Evolutionary conservation across 1,284 basidiomycete genomes (phyloP).

Genomic region (Thecaphora thlaspeos): DNA sequence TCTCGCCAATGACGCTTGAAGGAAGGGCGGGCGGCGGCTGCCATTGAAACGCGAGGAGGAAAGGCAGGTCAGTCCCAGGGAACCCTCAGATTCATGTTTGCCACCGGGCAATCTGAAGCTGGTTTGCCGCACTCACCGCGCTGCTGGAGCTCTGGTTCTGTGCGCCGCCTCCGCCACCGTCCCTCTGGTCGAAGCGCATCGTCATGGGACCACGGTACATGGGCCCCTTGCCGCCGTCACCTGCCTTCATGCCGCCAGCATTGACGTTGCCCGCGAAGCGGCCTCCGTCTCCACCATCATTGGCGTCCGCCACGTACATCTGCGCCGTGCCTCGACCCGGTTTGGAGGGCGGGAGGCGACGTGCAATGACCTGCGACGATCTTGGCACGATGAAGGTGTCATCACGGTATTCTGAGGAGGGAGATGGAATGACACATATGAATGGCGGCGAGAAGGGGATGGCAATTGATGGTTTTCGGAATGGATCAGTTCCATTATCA

Average conservation of each 20-base stretch:
- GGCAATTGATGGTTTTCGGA: too few species aligned
- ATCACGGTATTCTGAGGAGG: slow-evolving; percentile 77
- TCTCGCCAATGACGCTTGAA: background rate
- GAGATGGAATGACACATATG: too few species aligned
- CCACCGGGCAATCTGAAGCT: too few species aligned
- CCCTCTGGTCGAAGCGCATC: slow-evolving; percentile 83
- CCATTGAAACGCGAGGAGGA: too few species aligned
- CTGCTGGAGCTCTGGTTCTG: slow-evolving; percentile 8
- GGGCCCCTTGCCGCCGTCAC: slow-evolving; percentile 4
- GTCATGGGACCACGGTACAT: slow-evolving; percentile 65
- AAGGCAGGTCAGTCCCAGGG: too few species aligned
- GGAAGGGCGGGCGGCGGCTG: background rate
- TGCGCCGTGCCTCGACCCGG: slow-evolving; percentile 90
- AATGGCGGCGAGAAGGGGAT: too few species aligned
- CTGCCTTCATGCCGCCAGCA: slow-evolving; percentile 16
- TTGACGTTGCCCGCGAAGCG: slow-evolving; percentile 22
- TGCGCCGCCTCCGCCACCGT: slow-evolving; percentile 61
- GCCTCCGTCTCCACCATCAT: slow-evolving; percentile 13
- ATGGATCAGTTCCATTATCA: too few species aligned
- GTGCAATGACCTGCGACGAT: slow-evolving; percentile 88
- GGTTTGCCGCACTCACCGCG: slow-evolving; percentile 1
- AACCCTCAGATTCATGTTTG: too few species aligned
- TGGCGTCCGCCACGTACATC: slow-evolving; percentile 72
- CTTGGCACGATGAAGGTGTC: slow-evolving; percentile 88
- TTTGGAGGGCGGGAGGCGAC: slow-evolving; percentile 78